Conservation (phyloP, 2,329 filamentous ascomycete genomes). For the Diaporthe caulivora region DNA sequence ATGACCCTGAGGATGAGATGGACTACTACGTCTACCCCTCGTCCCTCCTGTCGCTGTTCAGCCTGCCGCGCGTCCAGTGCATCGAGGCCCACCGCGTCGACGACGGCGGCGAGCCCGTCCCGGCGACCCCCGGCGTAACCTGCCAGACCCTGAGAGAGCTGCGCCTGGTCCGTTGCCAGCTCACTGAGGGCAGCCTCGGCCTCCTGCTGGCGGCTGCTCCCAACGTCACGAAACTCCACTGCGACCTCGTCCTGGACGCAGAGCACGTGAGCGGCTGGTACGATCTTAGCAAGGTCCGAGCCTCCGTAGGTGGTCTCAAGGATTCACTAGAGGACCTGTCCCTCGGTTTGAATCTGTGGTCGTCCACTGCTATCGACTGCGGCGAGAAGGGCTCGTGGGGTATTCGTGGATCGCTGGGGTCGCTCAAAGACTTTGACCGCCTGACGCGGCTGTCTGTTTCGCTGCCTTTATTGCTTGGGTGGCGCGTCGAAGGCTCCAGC, state of each 20-base stretch:
- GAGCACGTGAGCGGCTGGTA: neutral
- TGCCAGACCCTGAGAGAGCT: neutral
- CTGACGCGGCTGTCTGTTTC: conserved; percentile 4
- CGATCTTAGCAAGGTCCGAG: neutral
- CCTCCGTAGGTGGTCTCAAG: neutral
- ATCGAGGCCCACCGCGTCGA: conserved; percentile 15
- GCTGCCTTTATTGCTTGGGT: conserved; percentile 2
- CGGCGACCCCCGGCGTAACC: neutral
- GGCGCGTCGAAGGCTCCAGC: neutral
- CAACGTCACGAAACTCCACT: neutral
- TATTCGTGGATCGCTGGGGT: neutral
- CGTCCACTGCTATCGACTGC: conserved; percentile 10
- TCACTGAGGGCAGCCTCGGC: neutral
- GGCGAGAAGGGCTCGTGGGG: neutral
- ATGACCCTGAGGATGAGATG: conserved; percentile 5
- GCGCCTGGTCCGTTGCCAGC: neutral
- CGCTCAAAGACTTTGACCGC: neutral
- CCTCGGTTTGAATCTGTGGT: neutral
- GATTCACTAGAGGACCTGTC: neutral
- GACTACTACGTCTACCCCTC: conserved; percentile 10
- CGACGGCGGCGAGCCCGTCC: neutral
- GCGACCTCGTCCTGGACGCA: conserved; percentile 2
- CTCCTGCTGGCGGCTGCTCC: neutral
- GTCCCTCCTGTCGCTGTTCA: neutral
- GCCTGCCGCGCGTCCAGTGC: neutral